These are phyloP conservation scores for Wallacemonas sp. DNA, from an alignment of 208 protist species.

Conservation along the genomic window DNA sequence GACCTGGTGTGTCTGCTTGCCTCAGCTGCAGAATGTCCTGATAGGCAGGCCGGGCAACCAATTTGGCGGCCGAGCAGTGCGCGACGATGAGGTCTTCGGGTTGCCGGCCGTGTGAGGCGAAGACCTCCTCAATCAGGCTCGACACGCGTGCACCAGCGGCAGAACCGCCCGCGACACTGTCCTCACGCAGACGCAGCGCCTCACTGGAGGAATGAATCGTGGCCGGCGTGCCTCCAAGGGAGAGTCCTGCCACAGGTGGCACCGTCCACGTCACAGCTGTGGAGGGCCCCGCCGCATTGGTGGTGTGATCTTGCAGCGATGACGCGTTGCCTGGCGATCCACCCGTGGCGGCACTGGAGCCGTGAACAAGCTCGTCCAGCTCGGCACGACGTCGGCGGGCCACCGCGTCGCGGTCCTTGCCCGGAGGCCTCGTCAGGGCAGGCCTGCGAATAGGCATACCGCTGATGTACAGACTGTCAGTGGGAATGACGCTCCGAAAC, in stretches of 20 bases:
- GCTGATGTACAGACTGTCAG: slow-evolving; percentile 42
- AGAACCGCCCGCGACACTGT: background rate
- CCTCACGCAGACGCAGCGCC: background rate
- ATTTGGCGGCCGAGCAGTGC: background rate
- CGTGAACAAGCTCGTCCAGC: background rate
- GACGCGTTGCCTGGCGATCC: no score
- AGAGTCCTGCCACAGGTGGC: background rate
- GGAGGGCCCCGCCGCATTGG: no score
- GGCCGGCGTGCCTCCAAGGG: background rate
- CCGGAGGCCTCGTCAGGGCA: background rate
- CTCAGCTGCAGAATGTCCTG: background rate
- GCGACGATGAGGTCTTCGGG: slow-evolving; percentile 19
- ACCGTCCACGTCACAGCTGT: no score
- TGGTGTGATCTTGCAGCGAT: no score
- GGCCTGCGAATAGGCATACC: slow-evolving; percentile 22
- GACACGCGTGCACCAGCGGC: background rate
- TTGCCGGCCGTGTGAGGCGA: slow-evolving; percentile 16
- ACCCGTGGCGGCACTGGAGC: background rate
- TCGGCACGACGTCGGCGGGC: background rate
- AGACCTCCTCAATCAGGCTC: slow-evolving; percentile 16
- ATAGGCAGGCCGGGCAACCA: background rate
- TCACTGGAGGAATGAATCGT: background rate
- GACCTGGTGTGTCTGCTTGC: no score
- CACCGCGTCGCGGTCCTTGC: background rate
- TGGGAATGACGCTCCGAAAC: slow-evolving; percentile 43